These are phyloP conservation scores for Macrophomina phaseolina DNA, from an alignment of 2,329 filamentous ascomycete species.

Conservation along the genomic window DNA sequence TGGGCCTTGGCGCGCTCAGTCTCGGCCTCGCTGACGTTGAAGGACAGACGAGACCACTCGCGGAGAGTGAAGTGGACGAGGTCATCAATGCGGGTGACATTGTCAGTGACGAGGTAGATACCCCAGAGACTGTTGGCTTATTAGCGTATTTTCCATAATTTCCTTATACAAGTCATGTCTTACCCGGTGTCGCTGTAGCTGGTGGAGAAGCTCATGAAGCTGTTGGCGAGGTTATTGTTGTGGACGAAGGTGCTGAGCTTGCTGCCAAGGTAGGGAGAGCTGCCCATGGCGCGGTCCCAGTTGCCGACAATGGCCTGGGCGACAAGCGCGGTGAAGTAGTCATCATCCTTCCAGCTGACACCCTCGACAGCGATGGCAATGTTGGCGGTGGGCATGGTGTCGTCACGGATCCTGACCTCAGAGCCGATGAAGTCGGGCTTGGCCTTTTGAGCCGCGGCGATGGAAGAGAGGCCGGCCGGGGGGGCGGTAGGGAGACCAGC, in stretches of 20 bases:
- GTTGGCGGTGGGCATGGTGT: conserved; percentile 94
- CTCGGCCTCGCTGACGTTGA: conserved; percentile 86
- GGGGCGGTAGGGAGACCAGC: conserved; percentile 75
- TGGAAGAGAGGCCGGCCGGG: conserved; percentile 74
- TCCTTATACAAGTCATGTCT: conserved; percentile 41
- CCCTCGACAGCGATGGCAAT: conserved; percentile 98
- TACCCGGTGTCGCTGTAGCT: conserved; percentile 99
- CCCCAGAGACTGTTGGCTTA: conserved; percentile 81
- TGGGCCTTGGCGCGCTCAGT: conserved; percentile 98
- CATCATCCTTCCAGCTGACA: conserved; percentile 98
- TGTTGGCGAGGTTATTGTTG: conserved; percentile 95
- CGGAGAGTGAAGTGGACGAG: conserved; percentile 97
- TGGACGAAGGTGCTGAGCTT: conserved; percentile 95
- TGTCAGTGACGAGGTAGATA: conserved; percentile 96
- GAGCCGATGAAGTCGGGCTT: conserved; percentile 96
- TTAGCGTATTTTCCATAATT: conserved; percentile 15
- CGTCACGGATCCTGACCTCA: conserved; percentile 92
- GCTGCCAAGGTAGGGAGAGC: conserved; percentile 95
- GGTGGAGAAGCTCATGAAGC: conserved; percentile 99
- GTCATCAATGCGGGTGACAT: conserved; percentile 86
- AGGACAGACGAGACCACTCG: conserved; percentile 95
- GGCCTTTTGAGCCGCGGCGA: conserved; percentile 76
- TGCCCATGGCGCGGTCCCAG: conserved; percentile 99
- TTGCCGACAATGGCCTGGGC: conserved; percentile 99
- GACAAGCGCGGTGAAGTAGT: conserved; percentile 98